Conservation (phyloP, 2,329 filamentous ascomycete genomes). For the Zymoseptoria pseudotritici region DNA sequence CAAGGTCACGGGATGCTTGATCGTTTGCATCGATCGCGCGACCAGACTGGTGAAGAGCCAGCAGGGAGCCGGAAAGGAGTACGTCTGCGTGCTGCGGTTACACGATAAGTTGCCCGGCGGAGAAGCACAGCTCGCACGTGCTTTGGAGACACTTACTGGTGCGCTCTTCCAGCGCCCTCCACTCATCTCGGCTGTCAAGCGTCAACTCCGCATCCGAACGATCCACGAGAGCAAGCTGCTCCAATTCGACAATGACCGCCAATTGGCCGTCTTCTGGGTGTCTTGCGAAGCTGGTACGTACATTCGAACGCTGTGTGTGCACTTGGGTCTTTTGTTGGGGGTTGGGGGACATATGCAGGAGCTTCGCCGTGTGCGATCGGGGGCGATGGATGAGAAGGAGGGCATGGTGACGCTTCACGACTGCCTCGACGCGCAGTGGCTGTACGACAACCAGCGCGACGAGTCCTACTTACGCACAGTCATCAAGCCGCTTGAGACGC, state of each 20-base stretch:
- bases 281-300: conserved; percentile 98
- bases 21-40: conserved; percentile 91
- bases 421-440: conserved; percentile 92
- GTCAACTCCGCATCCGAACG: conserved; percentile 94
- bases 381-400: conserved; percentile 88
- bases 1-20: conserved; percentile 93
- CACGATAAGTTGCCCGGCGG: conserved; percentile 94
- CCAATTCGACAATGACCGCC: conserved; percentile 97
- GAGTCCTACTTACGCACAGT: conserved; percentile 87
- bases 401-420: conserved; percentile 90
- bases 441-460: conserved; percentile 90
- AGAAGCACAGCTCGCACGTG: conserved; percentile 84
- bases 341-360: conserved; percentile 98
- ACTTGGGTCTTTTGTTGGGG: conserved; percentile 68
- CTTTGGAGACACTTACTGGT: conserved; percentile 91
- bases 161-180: conserved; percentile 95
- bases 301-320: conserved; percentile 95
- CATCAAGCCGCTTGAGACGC: conserved; percentile 85
- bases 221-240: conserved; percentile 92
- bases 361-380: conserved; percentile 83
- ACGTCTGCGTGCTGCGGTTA: conserved; percentile 88
- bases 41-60: conserved; percentile 98
- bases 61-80: conserved; percentile 98
- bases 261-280: conserved; percentile 98
- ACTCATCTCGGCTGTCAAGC: conserved; percentile 96